phyloP scores from a whole-genome alignment of 2,329 filamentous ascomycete species.

The Plectosphaerella plurivora region DNA sequence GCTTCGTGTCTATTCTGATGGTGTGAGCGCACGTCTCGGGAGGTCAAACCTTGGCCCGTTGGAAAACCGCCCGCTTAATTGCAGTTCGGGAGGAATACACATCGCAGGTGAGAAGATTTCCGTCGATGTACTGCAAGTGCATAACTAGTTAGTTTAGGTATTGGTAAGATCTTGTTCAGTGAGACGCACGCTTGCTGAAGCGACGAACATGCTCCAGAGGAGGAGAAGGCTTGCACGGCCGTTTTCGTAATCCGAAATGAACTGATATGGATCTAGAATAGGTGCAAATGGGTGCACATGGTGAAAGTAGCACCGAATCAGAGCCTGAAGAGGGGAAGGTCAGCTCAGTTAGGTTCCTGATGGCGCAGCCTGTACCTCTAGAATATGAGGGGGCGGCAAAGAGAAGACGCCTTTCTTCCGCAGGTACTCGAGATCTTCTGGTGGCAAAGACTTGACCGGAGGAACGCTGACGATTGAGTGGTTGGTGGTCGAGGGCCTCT shows the following conservation, averaged over 20 bases:
- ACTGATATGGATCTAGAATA: constrained; percentile 12
- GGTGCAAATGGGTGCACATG: constrained; percentile 16
- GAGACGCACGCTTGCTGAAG: constrained; percentile 22
- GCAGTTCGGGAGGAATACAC: constrained; percentile 21
- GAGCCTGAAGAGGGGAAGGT: not conserved
- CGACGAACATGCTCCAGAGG: constrained; percentile 23
- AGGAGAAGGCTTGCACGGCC: constrained; percentile 13
- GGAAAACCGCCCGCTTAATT: constrained; percentile 29
- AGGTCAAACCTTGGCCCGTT: constrained; percentile 25
- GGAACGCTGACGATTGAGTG: not conserved
- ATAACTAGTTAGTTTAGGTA: too few relatives aligned
- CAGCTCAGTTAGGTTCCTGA: too few relatives aligned
- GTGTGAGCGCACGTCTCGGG: constrained; percentile 25
- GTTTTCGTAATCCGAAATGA: constrained; percentile 10
- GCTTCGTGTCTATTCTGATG: too few relatives aligned
- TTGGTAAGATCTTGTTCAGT: too few relatives aligned
- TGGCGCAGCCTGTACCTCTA: not conserved
- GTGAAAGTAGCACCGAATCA: constrained; percentile 14
- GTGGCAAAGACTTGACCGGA: not conserved
- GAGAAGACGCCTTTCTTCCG: constrained; percentile 9
- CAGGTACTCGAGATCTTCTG: not conserved
- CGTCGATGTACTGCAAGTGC: too few relatives aligned
- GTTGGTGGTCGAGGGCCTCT: not conserved
- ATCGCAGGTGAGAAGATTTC: too few relatives aligned
- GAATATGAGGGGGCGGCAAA: constrained; percentile 5